These are phyloP conservation scores for Colletotrichum magnum DNA, from an alignment of 2,329 filamentous ascomycete genomes.

Conservation along the genomic window DNA sequence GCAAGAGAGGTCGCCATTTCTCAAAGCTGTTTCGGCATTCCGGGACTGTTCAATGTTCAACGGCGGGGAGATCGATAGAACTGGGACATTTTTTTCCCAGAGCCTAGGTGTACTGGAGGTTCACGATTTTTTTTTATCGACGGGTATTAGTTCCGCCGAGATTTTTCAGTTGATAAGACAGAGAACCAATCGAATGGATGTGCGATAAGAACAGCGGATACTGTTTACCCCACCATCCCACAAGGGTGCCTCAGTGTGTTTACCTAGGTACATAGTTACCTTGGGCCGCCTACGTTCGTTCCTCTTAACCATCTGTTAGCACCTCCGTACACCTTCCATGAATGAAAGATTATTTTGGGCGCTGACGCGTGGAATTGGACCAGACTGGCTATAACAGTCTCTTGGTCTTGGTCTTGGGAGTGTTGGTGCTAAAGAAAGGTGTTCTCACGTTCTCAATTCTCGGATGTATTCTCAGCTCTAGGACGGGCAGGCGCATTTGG, in stretches of 20 bases:
- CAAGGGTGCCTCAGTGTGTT: background rate
- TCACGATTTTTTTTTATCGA: conserved; percentile 45
- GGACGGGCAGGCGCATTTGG: background rate
- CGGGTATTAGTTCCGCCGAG: conserved; percentile 45
- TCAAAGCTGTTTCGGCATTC: conserved; percentile 40
- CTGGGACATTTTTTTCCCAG: conserved; percentile 15
- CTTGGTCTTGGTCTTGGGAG: too few species aligned
- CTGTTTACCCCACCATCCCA: conserved; percentile 10
- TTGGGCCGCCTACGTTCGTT: too few species aligned
- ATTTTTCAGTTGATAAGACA: conserved; percentile 43
- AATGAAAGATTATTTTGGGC: too few species aligned
- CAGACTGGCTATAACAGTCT: too few species aligned
- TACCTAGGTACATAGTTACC: too few species aligned
- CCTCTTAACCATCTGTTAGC: too few species aligned
- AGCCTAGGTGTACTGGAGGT: conserved; percentile 40
- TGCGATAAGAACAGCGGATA: conserved; percentile 28
- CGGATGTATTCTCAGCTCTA: too few species aligned
- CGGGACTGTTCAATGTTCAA: conserved; percentile 37
- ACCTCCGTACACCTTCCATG: too few species aligned
- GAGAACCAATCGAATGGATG: conserved; percentile 39
- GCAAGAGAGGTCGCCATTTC: conserved; percentile 88
- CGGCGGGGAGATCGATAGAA: conserved; percentile 36
- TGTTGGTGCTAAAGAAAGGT: too few species aligned
- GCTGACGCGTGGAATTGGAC: too few species aligned
- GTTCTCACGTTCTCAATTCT: too few species aligned